These are phyloP conservation scores for Rhododendron kiyosumense DNA, from an alignment of 148 eudicot species.

Conservation along the genomic window DNA sequence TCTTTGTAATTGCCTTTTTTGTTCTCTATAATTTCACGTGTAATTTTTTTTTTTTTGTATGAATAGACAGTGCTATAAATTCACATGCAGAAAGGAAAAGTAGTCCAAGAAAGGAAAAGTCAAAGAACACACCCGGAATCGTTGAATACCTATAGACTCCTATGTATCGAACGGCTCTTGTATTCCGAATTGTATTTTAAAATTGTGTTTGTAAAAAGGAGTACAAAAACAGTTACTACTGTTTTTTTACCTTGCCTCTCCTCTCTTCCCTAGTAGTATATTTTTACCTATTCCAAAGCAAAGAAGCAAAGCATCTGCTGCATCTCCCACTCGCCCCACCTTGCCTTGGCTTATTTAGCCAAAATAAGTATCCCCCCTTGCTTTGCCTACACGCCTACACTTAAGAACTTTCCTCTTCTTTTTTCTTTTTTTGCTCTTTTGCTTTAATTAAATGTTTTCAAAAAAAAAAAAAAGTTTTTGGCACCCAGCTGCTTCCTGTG, in stretches of 20 bases:
- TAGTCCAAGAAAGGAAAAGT: neutral
- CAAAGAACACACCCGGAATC: too few relatives aligned
- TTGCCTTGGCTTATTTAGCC: neutral
- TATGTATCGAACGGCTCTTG: too few relatives aligned
- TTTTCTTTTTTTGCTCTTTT: neutral
- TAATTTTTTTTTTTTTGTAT: neutral
- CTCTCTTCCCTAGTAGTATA: neutral
- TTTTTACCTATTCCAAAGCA: neutral
- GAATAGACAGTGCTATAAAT: neutral
- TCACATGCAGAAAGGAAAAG: neutral
- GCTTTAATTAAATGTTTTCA: neutral
- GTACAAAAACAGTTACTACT: neutral
- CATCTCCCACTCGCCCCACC: neutral
- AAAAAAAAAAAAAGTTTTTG: too few relatives aligned
- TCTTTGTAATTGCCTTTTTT: neutral
- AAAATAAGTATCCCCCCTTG: constrained; percentile 54
- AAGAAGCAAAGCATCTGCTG: constrained; percentile 23
- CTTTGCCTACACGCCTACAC: constrained; percentile 60
- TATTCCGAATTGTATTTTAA: neutral
- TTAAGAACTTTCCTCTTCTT: constrained; percentile 33
- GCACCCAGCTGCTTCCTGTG: neutral
- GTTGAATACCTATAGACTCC: too few relatives aligned
- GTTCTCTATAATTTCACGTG: neutral
- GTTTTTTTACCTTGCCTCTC: neutral
- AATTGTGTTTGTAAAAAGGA: too few relatives aligned